Evolutionary conservation across 345 rosid species (phyloP), one percentile per base, ranked within the genome.

Genomic region (Chamaenerion angustifolium): DNA sequence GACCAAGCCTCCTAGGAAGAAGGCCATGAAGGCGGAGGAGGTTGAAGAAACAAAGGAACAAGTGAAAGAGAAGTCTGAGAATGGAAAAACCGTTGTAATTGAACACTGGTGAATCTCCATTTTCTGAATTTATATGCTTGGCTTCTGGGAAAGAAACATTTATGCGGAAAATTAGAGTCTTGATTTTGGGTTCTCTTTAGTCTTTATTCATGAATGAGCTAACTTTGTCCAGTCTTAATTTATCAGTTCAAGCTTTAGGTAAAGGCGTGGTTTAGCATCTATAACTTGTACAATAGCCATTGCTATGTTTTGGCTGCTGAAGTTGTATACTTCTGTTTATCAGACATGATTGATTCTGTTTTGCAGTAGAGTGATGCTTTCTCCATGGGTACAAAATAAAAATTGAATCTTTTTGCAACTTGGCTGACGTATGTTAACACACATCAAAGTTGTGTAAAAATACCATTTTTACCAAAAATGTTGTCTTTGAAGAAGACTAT

Each of bases 81-180:
- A 43, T 2, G 52, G 46, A 16, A 60, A 62, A 43, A 76, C 81
- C 46, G 58, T 85, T 42, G 74, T 88, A 3, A 56, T 88, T 21
- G 98, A 83, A 57, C 76, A 83, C 77, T 83, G 83, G 72, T 71
- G 47, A 58, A 46, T 35, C 10, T 45, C 10, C 12, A 46, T 13
- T 12, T 40, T 25, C 23, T 51, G 14, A 9, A 15, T 43, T 16
- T 44, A 16, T n/a, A 10, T 59, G 21, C 53, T 51, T 56, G 19
- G 46, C 27, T 64, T 9, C 19, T 6, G 37, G 15, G 53, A 40
- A 57, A 45, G 16, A 16, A 18, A 18, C 19, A 12, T 43, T 40
- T 17, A 4, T 16, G 10, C 16, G 46, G 14, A 3, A 41, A 15
- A 11, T 14, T 16, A 31, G 37, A 7, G 21, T 27, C 10, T 42